Base-by-base conservation (phyloP, 345 rosid species). In the Eucalyptus polybractea region DNA sequence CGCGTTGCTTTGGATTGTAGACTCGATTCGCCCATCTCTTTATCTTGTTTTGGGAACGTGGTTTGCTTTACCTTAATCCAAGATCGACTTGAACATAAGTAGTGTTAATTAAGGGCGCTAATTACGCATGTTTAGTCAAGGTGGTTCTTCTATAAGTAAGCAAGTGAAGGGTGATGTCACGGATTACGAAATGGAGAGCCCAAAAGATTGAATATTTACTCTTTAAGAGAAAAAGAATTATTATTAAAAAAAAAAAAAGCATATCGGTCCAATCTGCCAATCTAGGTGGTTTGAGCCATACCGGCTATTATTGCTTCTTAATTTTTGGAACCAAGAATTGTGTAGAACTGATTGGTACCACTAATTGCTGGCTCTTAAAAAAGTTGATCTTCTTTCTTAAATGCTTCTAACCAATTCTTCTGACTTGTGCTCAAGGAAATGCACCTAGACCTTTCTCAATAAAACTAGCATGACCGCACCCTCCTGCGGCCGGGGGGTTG, bases 401-500 rank as follows among this genome's bases (percentile, higher is more conserved):
- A 21, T 53, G 58, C 10, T 53, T 53, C 5, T 22, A 53, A 53
- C 10, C 10, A 1, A 53, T 53, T 53, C 58, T 21, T 53, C 1
- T 53, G 1, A 53, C 25, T 53, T 53, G 58, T 53, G 58, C 58
- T 53, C 0, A 0, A 53, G 58, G 10, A 53, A 19, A 53, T 53
- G 24, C 24, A 53, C 58, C 58, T 53, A 7, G 58, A 56, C 29
- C 62, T 56, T 56, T 56, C 62, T 56, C 13, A 56, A 24, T 56
- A 56, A 56, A 56, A 56, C 62, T 56, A 0, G 6, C 6, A 4
- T 50, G 51, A 50, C 17, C 51, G 0, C 3, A 17, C 51, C 51
- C 51, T 50, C 51, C 7, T 0, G 0, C 7, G 51, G 3, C 0
- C 3, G 7, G 1, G 0, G 17, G 7, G 51, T 0, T 14, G 17